Evolutionary conservation across 129 eudicot species (phyloP).

Genomic region (Artemisia tridentata): DNA sequence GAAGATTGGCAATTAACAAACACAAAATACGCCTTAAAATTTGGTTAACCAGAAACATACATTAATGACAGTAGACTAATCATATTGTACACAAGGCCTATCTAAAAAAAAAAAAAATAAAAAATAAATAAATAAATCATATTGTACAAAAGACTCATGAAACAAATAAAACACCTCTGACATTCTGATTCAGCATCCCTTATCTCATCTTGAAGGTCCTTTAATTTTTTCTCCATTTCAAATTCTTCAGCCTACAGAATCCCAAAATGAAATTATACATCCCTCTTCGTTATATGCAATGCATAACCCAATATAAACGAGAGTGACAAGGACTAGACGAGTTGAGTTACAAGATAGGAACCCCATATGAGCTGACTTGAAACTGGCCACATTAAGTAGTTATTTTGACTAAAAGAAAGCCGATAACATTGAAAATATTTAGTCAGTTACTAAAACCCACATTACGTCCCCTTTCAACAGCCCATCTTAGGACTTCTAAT

Average conservation of each 20-base stretch:
- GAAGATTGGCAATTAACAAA: constrained; percentile 30
- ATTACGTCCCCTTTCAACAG: too few species aligned
- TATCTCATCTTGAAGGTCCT: constrained; percentile 63
- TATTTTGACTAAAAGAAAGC: too few species aligned
- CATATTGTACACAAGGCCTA: constrained; percentile 7
- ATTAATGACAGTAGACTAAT: not conserved
- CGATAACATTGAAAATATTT: too few species aligned
- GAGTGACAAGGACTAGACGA: not conserved
- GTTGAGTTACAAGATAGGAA: not conserved
- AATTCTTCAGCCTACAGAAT: constrained; percentile 72
- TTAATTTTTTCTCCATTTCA: constrained; percentile 66
- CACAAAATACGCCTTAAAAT: constrained; percentile 19
- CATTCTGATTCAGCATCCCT: constrained; percentile 41
- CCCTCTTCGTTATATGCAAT: not conserved
- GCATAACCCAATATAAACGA: not conserved
- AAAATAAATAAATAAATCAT: too few species aligned
- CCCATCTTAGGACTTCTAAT: too few species aligned
- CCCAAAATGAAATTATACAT: constrained; percentile 1
- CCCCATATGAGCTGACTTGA: not conserved
- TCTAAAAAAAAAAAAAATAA: too few species aligned
- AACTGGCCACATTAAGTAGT: too few species aligned
- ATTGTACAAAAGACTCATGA: constrained; percentile 3
- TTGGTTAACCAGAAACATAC: constrained; percentile 13
- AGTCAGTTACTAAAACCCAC: too few species aligned
- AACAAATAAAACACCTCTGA: constrained; percentile 47